Conservation (phyloP, 2,329 filamentous ascomycete species). For the Aspergillus piperis region DNA sequence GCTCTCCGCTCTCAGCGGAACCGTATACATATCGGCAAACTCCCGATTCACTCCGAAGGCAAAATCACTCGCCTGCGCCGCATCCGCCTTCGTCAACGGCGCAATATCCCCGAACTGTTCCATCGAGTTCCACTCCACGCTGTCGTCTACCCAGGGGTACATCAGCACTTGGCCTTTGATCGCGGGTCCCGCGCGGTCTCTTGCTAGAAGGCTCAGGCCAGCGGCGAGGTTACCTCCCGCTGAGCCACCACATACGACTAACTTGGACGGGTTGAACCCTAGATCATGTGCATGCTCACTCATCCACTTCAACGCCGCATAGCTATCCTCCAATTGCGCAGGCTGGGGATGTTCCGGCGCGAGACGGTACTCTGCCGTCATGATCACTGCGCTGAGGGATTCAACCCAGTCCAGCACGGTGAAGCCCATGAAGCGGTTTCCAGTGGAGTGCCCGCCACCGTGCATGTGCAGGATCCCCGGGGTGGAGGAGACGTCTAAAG, state of each 20-base stretch:
- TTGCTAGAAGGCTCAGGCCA: not conserved
- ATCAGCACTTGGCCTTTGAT: not conserved
- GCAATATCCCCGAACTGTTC: not conserved
- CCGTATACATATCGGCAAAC: not conserved
- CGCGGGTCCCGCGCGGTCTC: not conserved
- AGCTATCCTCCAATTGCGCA: not conserved
- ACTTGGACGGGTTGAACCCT: not conserved
- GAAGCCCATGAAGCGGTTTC: not conserved
- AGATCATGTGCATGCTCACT: not conserved
- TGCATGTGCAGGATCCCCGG: not conserved
- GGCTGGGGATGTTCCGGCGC: conserved; percentile 8
- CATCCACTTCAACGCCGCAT: not conserved
- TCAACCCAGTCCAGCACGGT: not conserved
- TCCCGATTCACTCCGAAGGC: not conserved
- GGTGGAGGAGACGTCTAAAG: not conserved
- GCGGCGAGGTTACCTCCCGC: not conserved
- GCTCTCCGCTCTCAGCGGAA: conserved; percentile 10
- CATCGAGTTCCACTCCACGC: not conserved
- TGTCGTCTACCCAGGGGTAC: conserved; percentile 1
- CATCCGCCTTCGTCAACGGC: conserved; percentile 1
- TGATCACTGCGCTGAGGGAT: not conserved
- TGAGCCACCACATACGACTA: not conserved
- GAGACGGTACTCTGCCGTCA: conserved; percentile 5
- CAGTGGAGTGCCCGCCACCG: conserved; percentile 7
- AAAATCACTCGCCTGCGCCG: conserved; percentile 4